Evolutionary conservation across 371 early-diverging fungal genomes (phyloP).

Genomic region (Mortierella sp.): DNA sequence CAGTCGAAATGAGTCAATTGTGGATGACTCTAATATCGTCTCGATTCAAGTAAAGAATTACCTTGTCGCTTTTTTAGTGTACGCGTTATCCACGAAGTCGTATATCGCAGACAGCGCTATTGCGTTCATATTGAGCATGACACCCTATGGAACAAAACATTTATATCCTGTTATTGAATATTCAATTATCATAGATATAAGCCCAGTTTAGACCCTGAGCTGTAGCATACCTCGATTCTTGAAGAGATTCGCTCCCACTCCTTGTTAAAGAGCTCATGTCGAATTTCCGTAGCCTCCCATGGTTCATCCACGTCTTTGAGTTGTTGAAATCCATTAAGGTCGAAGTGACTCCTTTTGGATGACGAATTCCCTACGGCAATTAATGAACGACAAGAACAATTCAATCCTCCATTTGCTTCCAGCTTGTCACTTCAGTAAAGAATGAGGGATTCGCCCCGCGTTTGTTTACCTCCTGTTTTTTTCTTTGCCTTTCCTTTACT

Average conservation of each 20-base stretch:
- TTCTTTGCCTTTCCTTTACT: background rate
- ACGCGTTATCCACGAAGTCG: slow-evolving; percentile 64
- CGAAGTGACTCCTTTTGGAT: slow-evolving; percentile 23
- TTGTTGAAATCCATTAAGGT: slow-evolving; percentile 59
- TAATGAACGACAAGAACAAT: background rate
- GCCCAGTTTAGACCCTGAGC: too few species aligned
- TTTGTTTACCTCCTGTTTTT: slow-evolving; percentile 5
- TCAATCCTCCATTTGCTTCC: background rate
- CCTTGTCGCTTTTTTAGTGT: slow-evolving; percentile 40
- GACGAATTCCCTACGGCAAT: background rate
- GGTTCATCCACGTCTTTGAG: slow-evolving; percentile 63
- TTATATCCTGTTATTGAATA: background rate
- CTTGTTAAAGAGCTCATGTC: slow-evolving; percentile 57
- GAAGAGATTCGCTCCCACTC: slow-evolving; percentile 59
- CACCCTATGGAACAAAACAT: slow-evolving; percentile 44
- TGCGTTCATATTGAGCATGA: slow-evolving; percentile 67
- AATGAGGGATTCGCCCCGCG: background rate
- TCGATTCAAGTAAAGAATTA: slow-evolving; percentile 24
- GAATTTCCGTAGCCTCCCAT: slow-evolving; percentile 55
- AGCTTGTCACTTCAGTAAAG: background rate
- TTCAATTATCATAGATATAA: background rate
- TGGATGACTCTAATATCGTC: background rate
- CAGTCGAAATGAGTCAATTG: background rate
- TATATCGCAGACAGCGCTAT: slow-evolving; percentile 58
- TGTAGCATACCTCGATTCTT: slow-evolving; percentile 62